phyloP scores from a whole-genome alignment of 768 basidiomycete species.

The Lanmaoa pseudosensibilis region DNA sequence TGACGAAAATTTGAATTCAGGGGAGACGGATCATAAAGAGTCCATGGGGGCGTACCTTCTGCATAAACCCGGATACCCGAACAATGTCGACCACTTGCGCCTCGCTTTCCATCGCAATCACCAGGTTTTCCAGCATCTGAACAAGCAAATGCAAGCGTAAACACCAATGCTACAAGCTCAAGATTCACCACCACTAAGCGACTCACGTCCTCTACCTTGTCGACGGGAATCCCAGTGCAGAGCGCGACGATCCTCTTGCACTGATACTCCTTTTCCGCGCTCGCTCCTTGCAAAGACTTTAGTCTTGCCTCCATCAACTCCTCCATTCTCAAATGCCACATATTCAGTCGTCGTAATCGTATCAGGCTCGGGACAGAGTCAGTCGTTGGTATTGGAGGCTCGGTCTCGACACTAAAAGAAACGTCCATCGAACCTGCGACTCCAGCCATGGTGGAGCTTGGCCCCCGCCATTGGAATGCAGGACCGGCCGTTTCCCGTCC shows the following conservation, averaged over 20 bases:
- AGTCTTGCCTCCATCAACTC: conserved; percentile 70
- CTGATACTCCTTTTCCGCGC: conserved; percentile 86
- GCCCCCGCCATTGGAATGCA: conserved; percentile 72
- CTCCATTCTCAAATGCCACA: conserved; percentile 84
- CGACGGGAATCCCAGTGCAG: conserved; percentile 82
- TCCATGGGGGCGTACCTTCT: conserved; percentile 61
- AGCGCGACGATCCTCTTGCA: conserved; percentile 90
- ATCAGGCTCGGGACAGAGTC: conserved; percentile 64
- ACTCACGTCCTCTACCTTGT: conserved; percentile 88
- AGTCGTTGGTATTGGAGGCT: conserved; percentile 64
- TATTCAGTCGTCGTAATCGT: conserved; percentile 68
- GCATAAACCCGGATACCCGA: conserved; percentile 88
- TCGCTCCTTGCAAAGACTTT: conserved; percentile 69
- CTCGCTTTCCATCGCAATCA: conserved; percentile 88
- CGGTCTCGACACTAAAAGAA: conserved; percentile 61
- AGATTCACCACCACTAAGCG: conserved; percentile 13
- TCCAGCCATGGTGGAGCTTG: conserved; percentile 63
- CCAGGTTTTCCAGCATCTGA: conserved; percentile 81
- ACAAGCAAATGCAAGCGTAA: conserved; percentile 32
- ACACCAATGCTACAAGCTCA: conserved; percentile 19
- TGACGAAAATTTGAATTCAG: conserved; percentile 16
- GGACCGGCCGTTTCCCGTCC: conserved; percentile 40
- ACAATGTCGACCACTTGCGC: conserved; percentile 77
- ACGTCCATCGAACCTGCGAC: conserved; percentile 66
- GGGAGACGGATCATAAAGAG: conserved; percentile 19